A percentile compares a stretch with the other conserved stretches of the same genome.
Evolutionary conservation across 805 yeast genomes (phyloP).

Genomic region (Kluyveromyces wickerhamii): DNA sequence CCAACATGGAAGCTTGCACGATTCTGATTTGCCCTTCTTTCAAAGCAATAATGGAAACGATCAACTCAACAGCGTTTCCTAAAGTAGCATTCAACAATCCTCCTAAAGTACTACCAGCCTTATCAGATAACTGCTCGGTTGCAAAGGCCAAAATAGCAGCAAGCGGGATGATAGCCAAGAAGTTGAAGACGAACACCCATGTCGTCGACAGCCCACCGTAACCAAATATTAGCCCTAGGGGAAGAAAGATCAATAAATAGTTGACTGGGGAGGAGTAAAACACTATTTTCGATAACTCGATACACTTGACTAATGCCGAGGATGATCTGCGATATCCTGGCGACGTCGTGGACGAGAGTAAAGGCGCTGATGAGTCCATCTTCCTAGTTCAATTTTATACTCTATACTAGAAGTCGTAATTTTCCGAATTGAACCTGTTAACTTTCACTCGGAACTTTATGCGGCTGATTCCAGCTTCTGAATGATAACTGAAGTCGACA

Average conservation of each 20-base stretch:
- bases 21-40: constrained; percentile 80
- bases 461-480: too few relatives aligned
- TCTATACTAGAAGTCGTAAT: too few relatives aligned
- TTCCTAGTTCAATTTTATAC: background rate
- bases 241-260: constrained; percentile 73
- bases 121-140: constrained; percentile 83
- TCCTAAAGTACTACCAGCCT: constrained; percentile 87
- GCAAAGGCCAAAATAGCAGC: constrained; percentile 88
- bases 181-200: constrained; percentile 62
- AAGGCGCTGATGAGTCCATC: constrained; percentile 18
- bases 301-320: constrained; percentile 15
- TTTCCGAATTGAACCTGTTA: too few relatives aligned
- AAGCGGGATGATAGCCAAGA: constrained; percentile 83
- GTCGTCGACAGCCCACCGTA: constrained; percentile 44
- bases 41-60: constrained; percentile 87
- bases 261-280: constrained; percentile 64
- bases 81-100: constrained; percentile 94
- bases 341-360: constrained; percentile 10
- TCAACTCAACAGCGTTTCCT: constrained; percentile 96
- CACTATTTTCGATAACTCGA: constrained; percentile 22
- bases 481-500: too few relatives aligned
- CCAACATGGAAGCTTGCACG: constrained; percentile 96
- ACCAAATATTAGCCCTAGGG: constrained; percentile 78
- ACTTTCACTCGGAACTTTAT: too few relatives aligned
- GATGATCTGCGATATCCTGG: constrained; percentile 4